Conservation (phyloP, 2,329 filamentous ascomycete genomes). For the Nigrograna mackinnonii region DNA sequence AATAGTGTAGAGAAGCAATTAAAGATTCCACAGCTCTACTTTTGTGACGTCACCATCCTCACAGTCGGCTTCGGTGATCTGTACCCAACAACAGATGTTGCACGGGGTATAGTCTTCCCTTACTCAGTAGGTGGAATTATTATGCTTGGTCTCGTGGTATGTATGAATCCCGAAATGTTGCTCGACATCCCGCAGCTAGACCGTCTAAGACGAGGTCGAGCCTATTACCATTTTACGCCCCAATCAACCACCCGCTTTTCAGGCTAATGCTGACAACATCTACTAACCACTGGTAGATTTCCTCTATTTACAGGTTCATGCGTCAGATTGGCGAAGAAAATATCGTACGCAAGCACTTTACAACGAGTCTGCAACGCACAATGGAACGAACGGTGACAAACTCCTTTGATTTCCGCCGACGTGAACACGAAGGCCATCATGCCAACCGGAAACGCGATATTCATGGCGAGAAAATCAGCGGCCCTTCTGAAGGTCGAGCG, state of each 20-base stretch:
- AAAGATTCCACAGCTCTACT: slow-evolving; percentile 43
- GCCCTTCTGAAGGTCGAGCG: slow-evolving; percentile 23
- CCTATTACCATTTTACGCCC: neutral
- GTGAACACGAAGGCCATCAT: slow-evolving; percentile 27
- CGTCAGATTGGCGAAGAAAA: slow-evolving; percentile 64
- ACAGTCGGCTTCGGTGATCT: slow-evolving; percentile 56
- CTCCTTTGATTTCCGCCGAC: slow-evolving; percentile 52
- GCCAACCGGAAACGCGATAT: slow-evolving; percentile 19
- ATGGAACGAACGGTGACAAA: slow-evolving; percentile 58
- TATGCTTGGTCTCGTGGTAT: slow-evolving; percentile 80
- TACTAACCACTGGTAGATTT: too few relatives aligned
- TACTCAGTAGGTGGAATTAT: slow-evolving; percentile 84
- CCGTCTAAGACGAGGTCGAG: too few relatives aligned
- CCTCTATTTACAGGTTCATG: slow-evolving; percentile 73
- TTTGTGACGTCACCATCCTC: slow-evolving; percentile 46
- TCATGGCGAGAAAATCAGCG: slow-evolving; percentile 24
- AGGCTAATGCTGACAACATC: too few relatives aligned
- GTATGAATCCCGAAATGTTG: too few relatives aligned
- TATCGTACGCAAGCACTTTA: slow-evolving; percentile 62
- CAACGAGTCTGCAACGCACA: slow-evolving; percentile 57
- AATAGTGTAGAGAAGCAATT: neutral
- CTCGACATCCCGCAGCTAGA: too few relatives aligned
- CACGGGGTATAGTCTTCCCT: slow-evolving; percentile 75
- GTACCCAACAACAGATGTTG: slow-evolving; percentile 58
- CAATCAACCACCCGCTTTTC: too few relatives aligned